A percentile compares a stretch with the other conserved stretches of the same genome.
phyloP scores from a whole-genome alignment of 306 rosid species.

The Albizia julibrissin region DNA sequence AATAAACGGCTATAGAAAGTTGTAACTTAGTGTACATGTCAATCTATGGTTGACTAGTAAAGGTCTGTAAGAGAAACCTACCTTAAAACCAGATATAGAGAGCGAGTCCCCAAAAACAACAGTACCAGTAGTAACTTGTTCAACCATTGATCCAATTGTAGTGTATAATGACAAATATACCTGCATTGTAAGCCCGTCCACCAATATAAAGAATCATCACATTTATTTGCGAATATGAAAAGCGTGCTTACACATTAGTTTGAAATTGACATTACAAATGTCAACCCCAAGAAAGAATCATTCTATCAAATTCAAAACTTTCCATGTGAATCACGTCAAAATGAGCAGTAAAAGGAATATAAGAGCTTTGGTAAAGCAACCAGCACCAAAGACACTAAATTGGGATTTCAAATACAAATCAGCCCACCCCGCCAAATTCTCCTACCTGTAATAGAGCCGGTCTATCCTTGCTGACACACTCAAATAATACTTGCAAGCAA shows the following conservation, averaged over 20 bases:
- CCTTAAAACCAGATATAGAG: conserved; percentile 77
- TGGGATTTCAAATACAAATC: conserved; percentile 24
- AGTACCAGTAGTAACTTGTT: conserved; percentile 62
- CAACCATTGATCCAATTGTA: conserved; percentile 72
- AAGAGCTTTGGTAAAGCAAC: conserved; percentile 9
- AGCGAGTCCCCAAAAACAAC: conserved; percentile 71
- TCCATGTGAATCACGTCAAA: conserved; percentile 14
- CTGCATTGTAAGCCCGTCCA: conserved; percentile 43
- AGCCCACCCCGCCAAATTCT: neutral
- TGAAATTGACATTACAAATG: neutral
- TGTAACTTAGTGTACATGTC: neutral
- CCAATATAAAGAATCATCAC: conserved; percentile 25
- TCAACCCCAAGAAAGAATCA: neutral
- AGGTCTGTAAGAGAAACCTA: conserved; percentile 28
- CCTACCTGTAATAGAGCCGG: conserved; percentile 94
- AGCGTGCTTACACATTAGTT: neutral
- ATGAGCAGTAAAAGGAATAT: neutral
- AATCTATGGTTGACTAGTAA: neutral
- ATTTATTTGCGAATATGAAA: neutral
- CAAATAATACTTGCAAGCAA: conserved; percentile 98
- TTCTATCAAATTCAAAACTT: neutral
- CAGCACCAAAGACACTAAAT: conserved; percentile 11
- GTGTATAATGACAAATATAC: conserved; percentile 88
- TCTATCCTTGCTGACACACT: conserved; percentile 97
- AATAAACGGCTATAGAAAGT: neutral